Evolutionary conservation across 2,329 filamentous ascomycete genomes (phyloP).

Genomic region (Didymellaceae sp.): DNA sequence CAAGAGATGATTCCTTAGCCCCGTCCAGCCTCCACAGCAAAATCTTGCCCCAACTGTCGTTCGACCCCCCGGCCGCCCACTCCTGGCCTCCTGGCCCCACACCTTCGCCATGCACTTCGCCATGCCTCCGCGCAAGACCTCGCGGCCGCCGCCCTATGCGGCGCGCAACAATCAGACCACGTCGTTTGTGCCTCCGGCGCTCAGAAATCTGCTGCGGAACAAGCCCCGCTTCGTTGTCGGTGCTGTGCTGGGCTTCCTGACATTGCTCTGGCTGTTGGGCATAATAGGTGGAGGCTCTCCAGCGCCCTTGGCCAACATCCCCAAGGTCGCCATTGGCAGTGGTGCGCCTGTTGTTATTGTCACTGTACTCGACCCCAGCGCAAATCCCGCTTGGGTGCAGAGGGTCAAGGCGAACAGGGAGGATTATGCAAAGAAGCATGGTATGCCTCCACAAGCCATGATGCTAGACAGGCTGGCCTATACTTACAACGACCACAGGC

Average conservation of each 20-base stretch:
- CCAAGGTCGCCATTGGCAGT: conserved; percentile 51
- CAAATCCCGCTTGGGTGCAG: conserved; percentile 71
- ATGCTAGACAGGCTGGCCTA: neutral
- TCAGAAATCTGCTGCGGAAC: conserved; percentile 59
- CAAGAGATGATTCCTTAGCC: conserved; percentile 28
- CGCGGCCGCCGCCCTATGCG: conserved; percentile 74
- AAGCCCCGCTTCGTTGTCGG: conserved; percentile 66
- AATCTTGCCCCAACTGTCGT: conserved; percentile 4
- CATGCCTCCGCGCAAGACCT: conserved; percentile 83
- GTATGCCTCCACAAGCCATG: conserved; percentile 53
- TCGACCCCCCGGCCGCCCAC: neutral
- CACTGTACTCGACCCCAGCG: conserved; percentile 76
- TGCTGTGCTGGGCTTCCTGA: conserved; percentile 62
- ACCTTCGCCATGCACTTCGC: conserved; percentile 76
- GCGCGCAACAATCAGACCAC: conserved; percentile 60
- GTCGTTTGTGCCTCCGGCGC: conserved; percentile 50
- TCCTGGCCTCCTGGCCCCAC: conserved; percentile 18
- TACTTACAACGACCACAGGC: conserved; percentile 59
- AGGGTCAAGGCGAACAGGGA: conserved; percentile 82
- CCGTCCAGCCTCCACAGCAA: neutral
- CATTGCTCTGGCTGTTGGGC: conserved; percentile 46
- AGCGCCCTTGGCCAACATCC: conserved; percentile 25
- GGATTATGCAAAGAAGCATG: conserved; percentile 84
- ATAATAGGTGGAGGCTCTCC: conserved; percentile 34
- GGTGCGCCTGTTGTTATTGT: conserved; percentile 73